A percentile compares a stretch with the other conserved stretches of the same genome.
Evolutionary conservation across 352 stramenopile species (phyloP).

Genomic region (Achlya hypogyna): DNA sequence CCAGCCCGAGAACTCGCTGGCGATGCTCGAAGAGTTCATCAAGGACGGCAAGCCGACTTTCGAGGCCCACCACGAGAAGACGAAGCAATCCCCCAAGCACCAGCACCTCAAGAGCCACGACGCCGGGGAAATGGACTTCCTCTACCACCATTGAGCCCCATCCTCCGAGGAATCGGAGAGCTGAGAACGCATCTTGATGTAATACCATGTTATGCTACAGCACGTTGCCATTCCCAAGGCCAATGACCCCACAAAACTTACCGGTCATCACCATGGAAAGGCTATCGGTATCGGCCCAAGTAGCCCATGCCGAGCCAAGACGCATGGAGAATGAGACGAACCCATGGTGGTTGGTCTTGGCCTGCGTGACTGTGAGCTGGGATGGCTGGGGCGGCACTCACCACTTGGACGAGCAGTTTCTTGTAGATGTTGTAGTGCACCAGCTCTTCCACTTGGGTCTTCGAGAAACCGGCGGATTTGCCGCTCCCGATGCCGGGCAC

Average conservation of each 20-base stretch:
- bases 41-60: slow-evolving; percentile 16
- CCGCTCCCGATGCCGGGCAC: background rate
- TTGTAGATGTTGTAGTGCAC: slow-evolving; percentile 10
- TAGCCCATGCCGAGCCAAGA: background rate
- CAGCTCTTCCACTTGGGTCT: background rate
- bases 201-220: background rate
- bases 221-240: too few species aligned
- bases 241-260: background rate
- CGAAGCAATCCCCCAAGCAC: background rate
- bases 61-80: slow-evolving; percentile 26
- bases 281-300: background rate
- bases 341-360: background rate
- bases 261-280: background rate
- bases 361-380: background rate
- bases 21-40: slow-evolving; percentile 90
- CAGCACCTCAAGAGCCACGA: background rate
- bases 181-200: background rate
- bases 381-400: too few species aligned
- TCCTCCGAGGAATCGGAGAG: background rate
- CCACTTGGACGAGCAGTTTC: slow-evolving; percentile 1
- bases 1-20: slow-evolving; percentile 89
- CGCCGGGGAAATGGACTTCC: background rate
- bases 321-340: background rate
- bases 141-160: background rate
- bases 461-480: background rate